Base-by-base conservation (phyloP, 1,284 basidiomycete genomes). In the Cryptococcus sp. region DNA sequence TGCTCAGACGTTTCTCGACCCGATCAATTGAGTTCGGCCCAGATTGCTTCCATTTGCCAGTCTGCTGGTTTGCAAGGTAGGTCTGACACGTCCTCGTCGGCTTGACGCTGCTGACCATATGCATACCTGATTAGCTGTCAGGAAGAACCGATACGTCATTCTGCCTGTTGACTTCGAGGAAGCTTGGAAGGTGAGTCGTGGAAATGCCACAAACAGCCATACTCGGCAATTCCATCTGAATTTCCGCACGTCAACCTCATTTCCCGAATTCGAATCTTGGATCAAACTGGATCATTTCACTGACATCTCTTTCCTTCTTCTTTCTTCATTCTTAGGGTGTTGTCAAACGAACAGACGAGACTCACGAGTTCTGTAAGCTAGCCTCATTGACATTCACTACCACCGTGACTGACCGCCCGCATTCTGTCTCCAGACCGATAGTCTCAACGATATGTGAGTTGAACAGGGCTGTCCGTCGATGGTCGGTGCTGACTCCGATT, bases 81-180 rank as follows among this genome's bases (percentile, higher is more conserved):
- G 78, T 66, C 38, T 48, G 5, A 10, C 10, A 15, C 13, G 31
- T 10, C 10, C 10, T 5, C 15, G 2, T 52, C 35, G 40, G 40
- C 16, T 38, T 16, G 1, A 17, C 20, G 13, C 44, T 35, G 25
- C 45, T 59, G 42, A 13, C 31, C 40, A 39, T 45, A 54, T 38
- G 16, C 27, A 11, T 23, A 5, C 19, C 20, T 51, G 31, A 39
- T 50, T 68, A 94, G 93, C 95, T 66, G 95, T 98, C 35, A 87
- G 95, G 60, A 97, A 96, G 83, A 98, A 98, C 79, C 87, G 96
- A 72, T 99, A 99, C 79, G 86, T 99, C 56, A 95, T 99, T 75
- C 83, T 99, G 50, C 95, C 96, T 0, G 86, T 90, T 35, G 96
- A 99, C 84, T 99, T 98, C 76, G 96, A 99, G 78, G 93, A 97